Conservation (phyloP, 306 rosid genomes). For the Citrullus mucosospermus region DNA sequence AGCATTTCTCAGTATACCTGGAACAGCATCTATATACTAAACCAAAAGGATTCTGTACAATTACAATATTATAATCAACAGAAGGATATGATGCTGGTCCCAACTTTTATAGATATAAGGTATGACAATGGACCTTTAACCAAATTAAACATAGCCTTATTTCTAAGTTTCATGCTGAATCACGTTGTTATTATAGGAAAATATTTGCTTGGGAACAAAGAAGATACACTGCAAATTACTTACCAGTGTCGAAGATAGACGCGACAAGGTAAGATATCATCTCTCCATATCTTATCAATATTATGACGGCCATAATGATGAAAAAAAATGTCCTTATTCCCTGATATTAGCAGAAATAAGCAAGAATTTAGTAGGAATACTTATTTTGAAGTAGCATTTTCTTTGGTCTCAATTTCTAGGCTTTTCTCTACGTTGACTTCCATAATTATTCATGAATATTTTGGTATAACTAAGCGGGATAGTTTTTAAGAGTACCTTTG, state of each 20-base stretch:
- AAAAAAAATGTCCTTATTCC: conserved; percentile 55
- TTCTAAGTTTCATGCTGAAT: neutral
- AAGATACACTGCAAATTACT: conserved; percentile 6
- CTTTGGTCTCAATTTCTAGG: neutral
- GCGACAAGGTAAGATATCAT: conserved; percentile 90
- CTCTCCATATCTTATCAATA: conserved; percentile 79
- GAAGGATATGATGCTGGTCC: neutral
- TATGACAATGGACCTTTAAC: neutral
- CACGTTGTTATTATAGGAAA: neutral
- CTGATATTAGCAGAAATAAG: conserved; percentile 20
- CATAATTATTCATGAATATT: neutral
- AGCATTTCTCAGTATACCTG: neutral
- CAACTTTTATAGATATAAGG: neutral
- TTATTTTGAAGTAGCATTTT: neutral
- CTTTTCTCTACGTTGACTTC: neutral
- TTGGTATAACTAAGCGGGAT: neutral
- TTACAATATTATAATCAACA: neutral
- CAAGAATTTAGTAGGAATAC: neutral
- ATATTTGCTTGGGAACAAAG: neutral
- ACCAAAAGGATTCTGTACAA: neutral
- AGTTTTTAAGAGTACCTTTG: conserved; percentile 38
- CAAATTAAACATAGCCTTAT: neutral
- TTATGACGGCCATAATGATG: conserved; percentile 64
- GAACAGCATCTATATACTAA: neutral
- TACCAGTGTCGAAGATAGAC: conserved; percentile 89